Percentiles rank a stretch among this genome's conserved stretches.
phyloP scores from a whole-genome alignment of 257 asterid species.

The Penstemon eatonii region DNA sequence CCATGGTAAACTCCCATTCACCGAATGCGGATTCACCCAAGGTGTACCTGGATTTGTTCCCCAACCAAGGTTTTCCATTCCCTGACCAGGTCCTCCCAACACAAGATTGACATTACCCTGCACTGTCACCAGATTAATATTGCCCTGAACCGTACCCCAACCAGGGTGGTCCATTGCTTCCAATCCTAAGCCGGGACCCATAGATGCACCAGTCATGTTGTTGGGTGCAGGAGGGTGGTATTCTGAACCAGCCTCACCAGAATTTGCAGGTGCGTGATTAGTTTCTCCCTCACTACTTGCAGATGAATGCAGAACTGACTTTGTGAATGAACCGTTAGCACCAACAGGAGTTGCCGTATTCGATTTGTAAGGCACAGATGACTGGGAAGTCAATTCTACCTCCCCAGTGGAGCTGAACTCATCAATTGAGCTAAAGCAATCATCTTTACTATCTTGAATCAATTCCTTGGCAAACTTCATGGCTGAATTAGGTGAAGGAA shows the following conservation, averaged over 20 bases:
- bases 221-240: conserved; percentile 45
- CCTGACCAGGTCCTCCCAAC: conserved; percentile 67
- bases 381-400: conserved; percentile 30
- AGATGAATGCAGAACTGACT: conserved; percentile 65
- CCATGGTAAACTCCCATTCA: conserved; percentile 54
- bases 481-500: conserved; percentile 58
- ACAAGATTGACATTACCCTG: conserved; percentile 73
- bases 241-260: conserved; percentile 47
- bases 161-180: conserved; percentile 51
- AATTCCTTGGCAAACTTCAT: conserved; percentile 50
- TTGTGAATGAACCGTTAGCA: conserved; percentile 49
- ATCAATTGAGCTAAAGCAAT: conserved; percentile 60
- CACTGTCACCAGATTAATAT: conserved; percentile 62
- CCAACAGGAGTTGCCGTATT: conserved; percentile 28
- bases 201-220: conserved; percentile 31
- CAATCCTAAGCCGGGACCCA: conserved; percentile 35
- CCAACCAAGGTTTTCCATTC: conserved; percentile 53
- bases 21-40: conserved; percentile 61
- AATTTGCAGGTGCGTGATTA: conserved; percentile 37
- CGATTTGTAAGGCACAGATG: conserved; percentile 30
- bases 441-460: conserved; percentile 47
- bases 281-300: conserved; percentile 86
- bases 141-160: conserved; percentile 65
- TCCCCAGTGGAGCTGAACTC: conserved; percentile 57
- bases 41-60: conserved; percentile 45